A percentile compares a stretch with the other conserved stretches of the same genome.
Evolutionary conservation across 179 eudicot genomes (phyloP).

Genomic region (Gypsophila paniculata): DNA sequence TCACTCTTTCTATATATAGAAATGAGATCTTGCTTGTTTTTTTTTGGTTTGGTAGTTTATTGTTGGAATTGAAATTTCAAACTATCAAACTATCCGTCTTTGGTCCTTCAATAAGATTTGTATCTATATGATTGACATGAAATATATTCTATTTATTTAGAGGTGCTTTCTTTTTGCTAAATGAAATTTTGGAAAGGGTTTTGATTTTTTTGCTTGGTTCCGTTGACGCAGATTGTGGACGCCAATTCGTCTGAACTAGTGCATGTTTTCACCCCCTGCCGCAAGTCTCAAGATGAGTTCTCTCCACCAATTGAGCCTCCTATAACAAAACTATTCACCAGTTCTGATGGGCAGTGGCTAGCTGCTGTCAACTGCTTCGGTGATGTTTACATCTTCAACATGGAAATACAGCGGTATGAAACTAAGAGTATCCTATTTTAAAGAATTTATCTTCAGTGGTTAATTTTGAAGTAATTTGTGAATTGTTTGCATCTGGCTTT

Average conservation of each 20-base stretch:
- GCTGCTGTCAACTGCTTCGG: constrained; percentile 93
- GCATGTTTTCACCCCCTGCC: constrained; percentile 66
- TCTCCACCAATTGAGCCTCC: constrained; percentile 79
- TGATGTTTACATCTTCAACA: constrained; percentile 76
- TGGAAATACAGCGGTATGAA: constrained; percentile 68
- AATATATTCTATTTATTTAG: not conserved
- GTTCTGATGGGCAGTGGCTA: constrained; percentile 94
- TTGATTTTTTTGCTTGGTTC: not conserved
- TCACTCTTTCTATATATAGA: not conserved
- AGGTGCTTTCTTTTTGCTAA: not conserved
- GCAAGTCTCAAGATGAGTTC: constrained; percentile 45
- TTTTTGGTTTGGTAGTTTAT: not conserved
- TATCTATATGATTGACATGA: not conserved
- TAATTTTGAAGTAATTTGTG: not conserved
- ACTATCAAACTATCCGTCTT: too few relatives aligned
- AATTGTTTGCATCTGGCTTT: not conserved
- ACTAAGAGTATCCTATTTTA: not conserved
- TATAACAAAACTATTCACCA: constrained; percentile 68
- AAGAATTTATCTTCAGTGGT: not conserved
- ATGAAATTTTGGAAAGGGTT: not conserved
- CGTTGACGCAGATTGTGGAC: constrained; percentile 58
- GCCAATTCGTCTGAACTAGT: constrained; percentile 43
- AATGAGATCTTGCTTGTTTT: not conserved
- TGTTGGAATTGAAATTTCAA: not conserved
- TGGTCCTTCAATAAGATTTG: too few relatives aligned